Evolutionary conservation across 352 stramenopile genomes (phyloP).

Genomic region (Hyphochytrium catenoides): DNA sequence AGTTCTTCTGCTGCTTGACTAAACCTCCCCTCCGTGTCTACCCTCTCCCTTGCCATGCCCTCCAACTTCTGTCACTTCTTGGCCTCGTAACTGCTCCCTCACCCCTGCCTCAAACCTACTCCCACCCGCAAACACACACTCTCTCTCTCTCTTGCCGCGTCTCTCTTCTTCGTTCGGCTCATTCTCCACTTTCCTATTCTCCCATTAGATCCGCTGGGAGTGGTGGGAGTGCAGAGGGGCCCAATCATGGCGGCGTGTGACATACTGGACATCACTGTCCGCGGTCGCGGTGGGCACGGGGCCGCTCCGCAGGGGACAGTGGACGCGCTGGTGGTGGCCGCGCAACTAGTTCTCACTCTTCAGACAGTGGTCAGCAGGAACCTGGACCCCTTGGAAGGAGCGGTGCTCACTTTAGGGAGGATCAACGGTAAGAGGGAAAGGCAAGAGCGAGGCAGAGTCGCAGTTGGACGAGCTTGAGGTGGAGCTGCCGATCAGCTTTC

Average conservation of each 20-base stretch:
- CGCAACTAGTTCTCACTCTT: conserved; percentile 66
- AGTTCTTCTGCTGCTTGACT: no score
- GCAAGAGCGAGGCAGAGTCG: no score
- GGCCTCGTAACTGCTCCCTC: neutral
- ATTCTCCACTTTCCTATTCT: no score
- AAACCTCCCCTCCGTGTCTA: no score
- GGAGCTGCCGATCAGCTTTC: no score
- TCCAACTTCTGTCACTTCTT: conserved; percentile 1
- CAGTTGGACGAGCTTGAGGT: no score
- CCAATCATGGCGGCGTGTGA: conserved; percentile 74
- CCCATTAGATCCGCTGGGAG: conserved; percentile 53
- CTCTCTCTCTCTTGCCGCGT: neutral
- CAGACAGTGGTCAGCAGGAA: conserved; percentile 75
- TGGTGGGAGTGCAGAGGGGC: conserved; percentile 56
- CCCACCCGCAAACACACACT: neutral
- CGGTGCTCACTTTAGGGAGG: conserved; percentile 70
- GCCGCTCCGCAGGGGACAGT: conserved; percentile 69
- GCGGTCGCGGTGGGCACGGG: conserved; percentile 75
- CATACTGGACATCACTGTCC: conserved; percentile 71
- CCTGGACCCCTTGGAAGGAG: conserved; percentile 66
- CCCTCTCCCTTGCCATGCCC: no score
- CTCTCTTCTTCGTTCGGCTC: no score
- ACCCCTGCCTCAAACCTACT: conserved; percentile 1
- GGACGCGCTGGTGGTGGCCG: conserved; percentile 71
- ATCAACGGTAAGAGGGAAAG: no score